Percentiles rank a stretch among this genome's conserved stretches.
Conservation (phyloP, 768 basidiomycete species). For the Xerocomus spinulosus region DNA sequence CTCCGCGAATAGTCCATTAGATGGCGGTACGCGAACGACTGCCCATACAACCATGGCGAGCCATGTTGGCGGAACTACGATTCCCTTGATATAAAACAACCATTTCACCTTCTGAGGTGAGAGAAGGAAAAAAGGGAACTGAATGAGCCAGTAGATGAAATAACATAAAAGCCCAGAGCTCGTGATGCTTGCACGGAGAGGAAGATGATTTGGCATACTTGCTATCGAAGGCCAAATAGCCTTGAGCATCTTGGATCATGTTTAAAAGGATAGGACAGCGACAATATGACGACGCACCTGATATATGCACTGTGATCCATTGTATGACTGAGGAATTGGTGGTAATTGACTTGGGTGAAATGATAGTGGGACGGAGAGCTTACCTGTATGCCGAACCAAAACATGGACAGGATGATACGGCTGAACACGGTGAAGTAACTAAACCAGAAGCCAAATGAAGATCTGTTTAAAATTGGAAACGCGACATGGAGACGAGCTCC, state of each 20-base stretch:
- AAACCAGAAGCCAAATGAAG: slow-evolving; percentile 87
- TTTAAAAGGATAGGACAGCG: background rate
- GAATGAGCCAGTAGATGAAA: slow-evolving; percentile 72
- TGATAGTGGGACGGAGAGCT: background rate
- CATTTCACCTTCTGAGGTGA: slow-evolving; percentile 76
- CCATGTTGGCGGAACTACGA: slow-evolving; percentile 62
- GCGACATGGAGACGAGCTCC: slow-evolving; percentile 77
- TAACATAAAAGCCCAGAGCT: slow-evolving; percentile 70
- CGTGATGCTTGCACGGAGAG: slow-evolving; percentile 56
- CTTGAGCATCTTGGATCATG: slow-evolving; percentile 52
- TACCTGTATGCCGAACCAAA: slow-evolving; percentile 80
- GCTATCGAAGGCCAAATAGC: slow-evolving; percentile 78
- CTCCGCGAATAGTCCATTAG: slow-evolving; percentile 51
- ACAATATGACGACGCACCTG: slow-evolving; percentile 36
- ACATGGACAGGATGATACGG: slow-evolving; percentile 69
- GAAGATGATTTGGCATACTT: slow-evolving; percentile 59
- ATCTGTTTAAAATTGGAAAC: slow-evolving; percentile 72
- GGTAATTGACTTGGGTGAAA: background rate
- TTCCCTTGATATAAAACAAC: slow-evolving; percentile 67
- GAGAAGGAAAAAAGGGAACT: slow-evolving; percentile 70
- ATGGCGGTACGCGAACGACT: slow-evolving; percentile 59
- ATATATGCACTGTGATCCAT: slow-evolving; percentile 68
- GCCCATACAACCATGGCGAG: slow-evolving; percentile 78
- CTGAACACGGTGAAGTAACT: slow-evolving; percentile 84
- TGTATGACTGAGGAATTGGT: slow-evolving; percentile 38